phyloP scores from a whole-genome alignment of 306 rosid species.

The Ammopiptanthus mongolicus region DNA sequence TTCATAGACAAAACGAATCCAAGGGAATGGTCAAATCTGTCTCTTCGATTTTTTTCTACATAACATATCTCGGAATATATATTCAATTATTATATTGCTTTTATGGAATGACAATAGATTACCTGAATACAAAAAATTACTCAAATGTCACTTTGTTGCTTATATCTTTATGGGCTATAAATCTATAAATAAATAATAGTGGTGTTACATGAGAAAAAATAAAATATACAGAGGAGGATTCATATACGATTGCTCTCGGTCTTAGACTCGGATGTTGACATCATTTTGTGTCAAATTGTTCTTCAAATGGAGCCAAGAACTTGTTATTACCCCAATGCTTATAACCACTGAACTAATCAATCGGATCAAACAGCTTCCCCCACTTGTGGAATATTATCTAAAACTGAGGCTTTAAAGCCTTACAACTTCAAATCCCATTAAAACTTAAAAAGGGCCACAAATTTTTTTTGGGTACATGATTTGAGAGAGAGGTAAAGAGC shows the following conservation, averaged over 20 bases:
- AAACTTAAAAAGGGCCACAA: background rate
- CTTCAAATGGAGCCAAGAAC: conserved; percentile 3
- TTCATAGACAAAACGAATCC: background rate
- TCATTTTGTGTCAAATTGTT: conserved; percentile 20
- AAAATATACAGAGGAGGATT: too few relatives aligned
- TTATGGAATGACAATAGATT: too few relatives aligned
- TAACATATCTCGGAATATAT: too few relatives aligned
- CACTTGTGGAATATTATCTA: conserved; percentile 35
- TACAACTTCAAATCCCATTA: background rate
- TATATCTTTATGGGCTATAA: too few relatives aligned
- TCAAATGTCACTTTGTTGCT: too few relatives aligned
- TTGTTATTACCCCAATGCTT: background rate
- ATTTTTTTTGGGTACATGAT: conserved; percentile 28
- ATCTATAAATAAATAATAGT: too few relatives aligned
- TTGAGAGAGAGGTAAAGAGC: conserved; percentile 29
- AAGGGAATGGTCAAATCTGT: too few relatives aligned
- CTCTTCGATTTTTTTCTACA: too few relatives aligned
- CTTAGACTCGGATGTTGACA: background rate
- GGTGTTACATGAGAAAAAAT: too few relatives aligned
- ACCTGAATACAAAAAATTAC: too few relatives aligned
- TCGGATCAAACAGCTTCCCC: conserved; percentile 32
- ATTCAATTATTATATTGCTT: too few relatives aligned
- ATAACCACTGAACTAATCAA: conserved; percentile 1
- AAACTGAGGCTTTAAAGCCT: conserved; percentile 2
- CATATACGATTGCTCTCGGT: too few relatives aligned